Evolutionary conservation across 1,284 basidiomycete species (phyloP), one percentile per base, ranked within the genome.

Genomic region (Porodaedalea pini): DNA sequence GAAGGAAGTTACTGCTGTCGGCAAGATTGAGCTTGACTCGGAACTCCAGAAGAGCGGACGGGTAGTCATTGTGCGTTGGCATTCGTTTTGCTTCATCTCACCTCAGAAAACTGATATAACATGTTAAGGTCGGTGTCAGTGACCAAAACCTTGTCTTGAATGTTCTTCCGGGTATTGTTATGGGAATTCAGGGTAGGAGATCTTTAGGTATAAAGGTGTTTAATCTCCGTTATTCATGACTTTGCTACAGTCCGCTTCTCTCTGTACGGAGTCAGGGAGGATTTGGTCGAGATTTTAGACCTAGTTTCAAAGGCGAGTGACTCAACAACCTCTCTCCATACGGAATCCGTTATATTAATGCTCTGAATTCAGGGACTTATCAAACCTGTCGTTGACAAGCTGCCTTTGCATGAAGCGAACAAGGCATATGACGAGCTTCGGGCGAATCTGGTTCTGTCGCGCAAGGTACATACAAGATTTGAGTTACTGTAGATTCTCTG

Each of bases 381-480:
- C 4, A 40, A 41, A 25, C 52, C 52, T 10, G 29, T 54, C 7
- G 41, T 43, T 27, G n/a, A 43, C 11, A 43, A 27, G 21, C 2
- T 43, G n/a, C 52, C 52, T 4, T 39, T 54, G 15, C 37, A 54
- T 17, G 52, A 54, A 43, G 52, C 40, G 17, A 43, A 54, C 31
- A 54, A 54, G 31, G 52, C 52, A 27, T 45, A 54, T 34, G 39
- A 54, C 31, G 41, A 45, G 5, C 52, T 54, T 43, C 23, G 52
- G 3, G 41, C 37, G 6, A 44, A 45, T 41, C 21, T 29, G 19
- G 25, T 43, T 13, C 40, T 54, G 29, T 54, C 40, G 4, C 52
- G 41, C 25, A 44, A 41, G 39, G 52, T 54, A 45, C 13, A 25
- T 10, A 19, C 40, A 19, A n/a, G 7, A 21, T n/a, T 39, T 7